Evolutionary conservation across 495 filamentous ascomycete species (phyloP), one percentile per base, ranked within the genome.

Genomic region (Penicillium coffeae): DNA sequence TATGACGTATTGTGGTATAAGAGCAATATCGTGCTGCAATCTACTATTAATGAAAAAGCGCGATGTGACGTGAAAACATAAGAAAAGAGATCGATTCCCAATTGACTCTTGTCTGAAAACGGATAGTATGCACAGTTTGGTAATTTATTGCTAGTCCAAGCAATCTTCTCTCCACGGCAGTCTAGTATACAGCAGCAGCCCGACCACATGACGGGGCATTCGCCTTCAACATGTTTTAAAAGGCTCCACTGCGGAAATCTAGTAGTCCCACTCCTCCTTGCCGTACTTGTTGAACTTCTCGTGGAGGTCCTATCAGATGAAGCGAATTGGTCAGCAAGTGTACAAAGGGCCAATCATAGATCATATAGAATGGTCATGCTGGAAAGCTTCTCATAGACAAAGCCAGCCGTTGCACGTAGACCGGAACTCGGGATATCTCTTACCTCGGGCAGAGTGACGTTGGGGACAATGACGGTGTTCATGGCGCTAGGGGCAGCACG

Each of bases 261-360:
- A 75, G 59, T 70, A 74, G 59, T 75, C 72, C 59, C 67, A 75
- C 62, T 75, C 72, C 62, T 96, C 93, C 82, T 96, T 97, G 70
- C 92, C 93, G 79, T 85, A 96, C 81, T 98, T 98, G 83, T 98
- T 98, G 80, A 83, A 97, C 68, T 84, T 84, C 57, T 97, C 93
- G 73, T 98, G 93, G 47, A 94, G 80, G 41, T 81, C 73, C 93
- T 96, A 50, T 30, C 43, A 32, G 14, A 56, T 45, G 38, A 30
- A 19, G 25, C 18, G 21, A 34, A 40, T 52, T 43, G 20, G 53
- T 40, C 27, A 47, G 42, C 44, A 37, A 39, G 22, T 46, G 16
- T 34, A 21, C 9, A 42, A 48, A 42, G 20, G 14, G n/a, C 25
- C 25, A 30, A 30, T 21, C 20, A 25, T 3, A 20, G 19, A 27